Base-by-base conservation (phyloP, 1,284 basidiomycete species). In the Cryptococcus hybrid region DNA sequence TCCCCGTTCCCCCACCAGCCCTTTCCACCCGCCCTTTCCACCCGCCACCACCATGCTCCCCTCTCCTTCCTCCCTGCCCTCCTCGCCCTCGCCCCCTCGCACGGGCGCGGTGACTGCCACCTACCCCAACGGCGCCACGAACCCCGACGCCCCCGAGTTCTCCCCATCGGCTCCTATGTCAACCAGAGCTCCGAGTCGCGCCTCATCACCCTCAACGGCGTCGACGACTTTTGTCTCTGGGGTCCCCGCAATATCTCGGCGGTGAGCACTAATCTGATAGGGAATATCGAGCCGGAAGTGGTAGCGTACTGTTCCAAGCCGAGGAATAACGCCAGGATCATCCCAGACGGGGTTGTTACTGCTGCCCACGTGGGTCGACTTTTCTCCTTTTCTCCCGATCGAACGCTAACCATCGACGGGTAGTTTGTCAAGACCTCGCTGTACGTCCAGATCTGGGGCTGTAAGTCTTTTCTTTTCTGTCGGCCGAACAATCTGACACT, bases 371-470 rank as follows among this genome's bases (percentile, higher is more conserved):
- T 73, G 57, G 67, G 67, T 30, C 24, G 40, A 15, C 18, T 18
- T 18, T 18, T 18, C 18, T 18, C 18, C 18, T 18, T 18, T 18
- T 18, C 18, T 18, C 18, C 18, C 18, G 18, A 18, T 18, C 18
- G 18, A 18, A n/a, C 37, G 13, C 34, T 44, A 12, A 38, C 18
- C 18, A 18, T 18, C 18, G 18, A 18, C 18, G 18, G 18, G 34
- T 55, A 74, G 70, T 70, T 75, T 65, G 67, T 75, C 66, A 69
- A 68, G 61, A 75, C 78, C 34, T 59, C 73, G 44, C 40, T 64
- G 7, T 80, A 78, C 60, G 78, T 82, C 52, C 81, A 82, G 72
- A 71, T 83, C 48, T 70, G 77, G 61, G 81, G 80, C 44, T 74
- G 49, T 38, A 30, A 42, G 36, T 51, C 18, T 0, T 3, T 2